Percentiles rank a stretch among this genome's conserved stretches.
Conservation (phyloP, 176 grass and related monocot species). For the Metroxylon sagu region DNA sequence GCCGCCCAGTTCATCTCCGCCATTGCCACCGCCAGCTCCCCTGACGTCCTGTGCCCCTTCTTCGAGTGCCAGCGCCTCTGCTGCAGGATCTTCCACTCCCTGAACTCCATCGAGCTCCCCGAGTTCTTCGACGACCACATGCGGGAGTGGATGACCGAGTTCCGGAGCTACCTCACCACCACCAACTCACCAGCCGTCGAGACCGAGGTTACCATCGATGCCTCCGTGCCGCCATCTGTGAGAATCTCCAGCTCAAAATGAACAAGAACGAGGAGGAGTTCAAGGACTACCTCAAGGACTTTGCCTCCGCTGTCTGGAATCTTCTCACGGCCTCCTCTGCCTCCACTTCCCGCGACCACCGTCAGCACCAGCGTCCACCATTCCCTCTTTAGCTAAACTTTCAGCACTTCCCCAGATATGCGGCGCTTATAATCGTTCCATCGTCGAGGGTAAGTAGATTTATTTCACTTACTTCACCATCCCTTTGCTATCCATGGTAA, state of each 20-base stretch:
- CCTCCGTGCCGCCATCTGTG: slow-evolving; percentile 60
- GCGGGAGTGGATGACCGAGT: slow-evolving; percentile 90
- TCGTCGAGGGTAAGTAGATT: slow-evolving; percentile 65
- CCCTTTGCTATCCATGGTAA: no score
- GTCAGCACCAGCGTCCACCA: slow-evolving; percentile 90
- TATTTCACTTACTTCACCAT: background rate
- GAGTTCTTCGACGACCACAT: slow-evolving; percentile 98
- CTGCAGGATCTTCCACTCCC: slow-evolving; percentile 87
- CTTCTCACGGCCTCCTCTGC: slow-evolving; percentile 45
- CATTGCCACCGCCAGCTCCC: slow-evolving; percentile 16
- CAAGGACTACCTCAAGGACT: slow-evolving; percentile 58
- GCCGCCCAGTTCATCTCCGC: slow-evolving; percentile 53
- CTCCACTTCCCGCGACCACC: slow-evolving; percentile 49
- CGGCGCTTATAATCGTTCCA: slow-evolving; percentile 51
- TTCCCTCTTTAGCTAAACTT: slow-evolving; percentile 53
- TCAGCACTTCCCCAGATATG: slow-evolving; percentile 77
- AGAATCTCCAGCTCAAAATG: slow-evolving; percentile 93
- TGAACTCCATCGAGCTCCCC: slow-evolving; percentile 83
- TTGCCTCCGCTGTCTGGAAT: slow-evolving; percentile 74
- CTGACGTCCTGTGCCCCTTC: slow-evolving; percentile 42
- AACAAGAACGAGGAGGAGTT: slow-evolving; percentile 96
- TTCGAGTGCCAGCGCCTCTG: slow-evolving; percentile 79
- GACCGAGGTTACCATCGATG: slow-evolving; percentile 61
- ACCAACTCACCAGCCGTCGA: slow-evolving; percentile 44
- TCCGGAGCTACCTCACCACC: slow-evolving; percentile 68